Percentiles rank a stretch among this genome's conserved stretches.
Conservation (phyloP, 2,329 filamentous ascomycete genomes). For the Diaporthe amygdali region DNA sequence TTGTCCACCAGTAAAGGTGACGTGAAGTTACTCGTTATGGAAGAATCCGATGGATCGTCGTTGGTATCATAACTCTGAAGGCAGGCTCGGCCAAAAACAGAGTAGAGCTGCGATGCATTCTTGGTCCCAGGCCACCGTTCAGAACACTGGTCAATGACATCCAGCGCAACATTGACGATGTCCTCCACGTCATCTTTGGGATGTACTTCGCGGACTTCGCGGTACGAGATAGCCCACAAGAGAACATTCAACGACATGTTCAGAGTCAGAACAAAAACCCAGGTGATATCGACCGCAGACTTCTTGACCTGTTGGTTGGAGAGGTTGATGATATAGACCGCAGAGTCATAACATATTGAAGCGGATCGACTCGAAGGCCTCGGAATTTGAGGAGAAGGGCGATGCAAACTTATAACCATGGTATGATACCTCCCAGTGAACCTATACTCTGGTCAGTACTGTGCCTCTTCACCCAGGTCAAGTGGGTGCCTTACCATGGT, state of each 20-base stretch:
- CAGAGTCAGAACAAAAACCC: conserved; percentile 88
- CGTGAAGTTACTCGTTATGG: conserved; percentile 43
- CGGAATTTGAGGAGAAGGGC: conserved; percentile 90
- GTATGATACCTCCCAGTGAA: conserved; percentile 77
- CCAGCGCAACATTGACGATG: conserved; percentile 75
- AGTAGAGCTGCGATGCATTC: conserved; percentile 83
- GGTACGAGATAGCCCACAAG: conserved; percentile 89
- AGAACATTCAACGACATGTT: conserved; percentile 93
- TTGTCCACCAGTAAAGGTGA: conserved; percentile 54
- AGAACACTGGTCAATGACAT: conserved; percentile 79
- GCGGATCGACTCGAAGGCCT: conserved; percentile 83
- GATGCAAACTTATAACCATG: conserved; percentile 86
- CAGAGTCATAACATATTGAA: conserved; percentile 80
- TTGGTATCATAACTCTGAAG: conserved; percentile 82
- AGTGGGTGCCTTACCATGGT: conserved; percentile 67
- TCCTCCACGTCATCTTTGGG: conserved; percentile 76
- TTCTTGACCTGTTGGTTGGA: conserved; percentile 80
- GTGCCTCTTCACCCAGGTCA: not conserved
- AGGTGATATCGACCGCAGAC: conserved; percentile 82
- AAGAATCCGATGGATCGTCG: conserved; percentile 44
- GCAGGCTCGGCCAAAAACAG: conserved; percentile 84
- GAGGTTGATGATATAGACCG: conserved; percentile 80
- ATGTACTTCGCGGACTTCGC: conserved; percentile 78
- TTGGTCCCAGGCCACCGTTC: conserved; percentile 92
- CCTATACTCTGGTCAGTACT: conserved; percentile 45